Base-by-base conservation (phyloP, 768 basidiomycete species). In the Hebeloma cylindrosporum region DNA sequence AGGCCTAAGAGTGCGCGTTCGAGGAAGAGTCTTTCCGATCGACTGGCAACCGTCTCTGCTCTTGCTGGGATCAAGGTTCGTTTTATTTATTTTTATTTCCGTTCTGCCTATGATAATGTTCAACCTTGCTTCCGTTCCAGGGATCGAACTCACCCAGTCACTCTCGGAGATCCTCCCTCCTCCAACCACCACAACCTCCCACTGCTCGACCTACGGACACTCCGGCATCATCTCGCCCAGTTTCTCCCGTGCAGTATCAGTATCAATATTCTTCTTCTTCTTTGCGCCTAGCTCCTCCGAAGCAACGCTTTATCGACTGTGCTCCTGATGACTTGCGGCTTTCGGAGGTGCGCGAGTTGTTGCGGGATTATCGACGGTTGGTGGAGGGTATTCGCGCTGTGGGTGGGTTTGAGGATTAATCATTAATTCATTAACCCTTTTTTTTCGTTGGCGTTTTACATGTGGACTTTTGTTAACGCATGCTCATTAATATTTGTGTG, bases 351-450 rank as follows among this genome's bases (percentile, higher is more conserved):
- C 80, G 74, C 1, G 80, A 85, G 52, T 70, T 99, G 31, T 67
- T 98, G 60, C 67, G 71, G 23, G 94, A 96, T 52, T 97, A 96
- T 63, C 78, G 79, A 51, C 70, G 85, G 32, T 60, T 96, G 40
- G 93, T 82, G 7, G 85, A 88, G 31, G 81, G 74, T 13, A 67
- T 93, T 25, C 67, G 77, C 20, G 71, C 67, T 16, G 65, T 75
- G 40, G 82, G 80, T 14, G 86, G 83, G 4, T 86, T 85, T 59
- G 67, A 67, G 16, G 68, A 65, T 45, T 67, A 58, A 54, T 30
- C 11, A n/a, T 16, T 23, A 9, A 5, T 13, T 5, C 23, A 8
- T 14, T 35, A 13, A 29, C 34, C 13, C 23, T 33, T 30, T 47
- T 9, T 30, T 29, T 42, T 14, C 7, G 8, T 9, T 10, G 14